These are phyloP conservation scores for Colletotrichum eremochloae DNA, from an alignment of 2,329 filamentous ascomycete species.

Conservation along the genomic window DNA sequence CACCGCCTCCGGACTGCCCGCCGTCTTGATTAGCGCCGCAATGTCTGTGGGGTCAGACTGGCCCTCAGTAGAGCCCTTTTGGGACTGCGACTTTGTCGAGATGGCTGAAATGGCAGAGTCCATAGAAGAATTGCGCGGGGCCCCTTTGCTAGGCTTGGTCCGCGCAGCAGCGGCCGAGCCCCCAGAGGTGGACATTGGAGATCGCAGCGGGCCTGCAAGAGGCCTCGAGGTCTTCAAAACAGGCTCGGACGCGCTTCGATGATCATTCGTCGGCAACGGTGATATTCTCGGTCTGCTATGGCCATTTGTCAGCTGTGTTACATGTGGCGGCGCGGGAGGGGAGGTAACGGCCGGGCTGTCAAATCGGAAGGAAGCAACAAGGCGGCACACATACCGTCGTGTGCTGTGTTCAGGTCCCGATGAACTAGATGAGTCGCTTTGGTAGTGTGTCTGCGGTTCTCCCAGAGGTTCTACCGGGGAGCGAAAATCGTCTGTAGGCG, in stretches of 20 bases:
- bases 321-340: conserved; percentile 16
- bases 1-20: conserved; percentile 89
- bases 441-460: conserved; percentile 51
- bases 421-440: conserved; percentile 54
- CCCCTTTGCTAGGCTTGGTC: conserved; percentile 55
- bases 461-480: conserved; percentile 39
- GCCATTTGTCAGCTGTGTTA: conserved; percentile 28
- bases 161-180: conserved; percentile 58
- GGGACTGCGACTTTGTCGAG: conserved; percentile 70
- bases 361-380: background rate
- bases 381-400: conserved; percentile 49
- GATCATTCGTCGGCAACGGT: conserved; percentile 62
- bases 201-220: conserved; percentile 55
- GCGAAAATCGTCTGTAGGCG: conserved; percentile 46
- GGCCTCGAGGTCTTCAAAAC: conserved; percentile 57
- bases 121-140: conserved; percentile 85
- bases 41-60: conserved; percentile 79
- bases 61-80: conserved; percentile 71
- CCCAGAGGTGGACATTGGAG: conserved; percentile 61
- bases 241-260: conserved; percentile 59
- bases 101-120: conserved; percentile 91
- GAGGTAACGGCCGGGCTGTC: background rate
- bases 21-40: conserved; percentile 81
- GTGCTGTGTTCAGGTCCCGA: conserved; percentile 50
- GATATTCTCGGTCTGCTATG: conserved; percentile 47